Evolutionary conservation across 2,329 filamentous ascomycete genomes (phyloP).

Genomic region (Xylaria sp.): DNA sequence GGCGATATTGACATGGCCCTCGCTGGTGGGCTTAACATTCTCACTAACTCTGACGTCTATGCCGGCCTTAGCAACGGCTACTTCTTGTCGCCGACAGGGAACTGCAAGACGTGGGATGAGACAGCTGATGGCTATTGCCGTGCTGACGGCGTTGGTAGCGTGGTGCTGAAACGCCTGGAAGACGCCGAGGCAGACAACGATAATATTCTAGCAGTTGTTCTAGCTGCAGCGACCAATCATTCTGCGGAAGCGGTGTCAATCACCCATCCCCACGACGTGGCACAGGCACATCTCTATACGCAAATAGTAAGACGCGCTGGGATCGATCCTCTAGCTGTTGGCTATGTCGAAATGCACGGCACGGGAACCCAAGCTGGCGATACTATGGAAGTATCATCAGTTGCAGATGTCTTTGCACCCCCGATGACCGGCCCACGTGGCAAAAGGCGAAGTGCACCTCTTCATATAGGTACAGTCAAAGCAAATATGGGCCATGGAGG

Average conservation of each 20-base stretch:
- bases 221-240: conserved; percentile 74
- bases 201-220: conserved; percentile 66
- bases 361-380: too few species aligned
- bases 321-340: too few species aligned
- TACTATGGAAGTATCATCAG: too few species aligned
- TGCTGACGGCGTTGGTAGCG: conserved; percentile 36
- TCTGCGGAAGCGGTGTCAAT: conserved; percentile 77
- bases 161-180: conserved; percentile 42
- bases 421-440: too few species aligned
- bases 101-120: conserved; percentile 40
- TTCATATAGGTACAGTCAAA: too few species aligned
- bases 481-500: too few species aligned
- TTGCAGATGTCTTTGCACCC: too few species aligned
- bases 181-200: conserved; percentile 40
- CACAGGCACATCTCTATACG: conserved; percentile 62
- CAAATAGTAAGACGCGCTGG: too few species aligned
- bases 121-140: conserved; percentile 40
- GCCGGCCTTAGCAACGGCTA: conserved; percentile 70
- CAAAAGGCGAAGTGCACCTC: too few species aligned
- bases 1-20: conserved; percentile 71
- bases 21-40: conserved; percentile 48
- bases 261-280: conserved; percentile 73
- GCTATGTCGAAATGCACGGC: too few species aligned
- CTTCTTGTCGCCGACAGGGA: conserved; percentile 55
- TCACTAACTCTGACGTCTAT: conserved; percentile 69